These are phyloP conservation scores for Xylaria arbuscula DNA, from an alignment of 2,329 filamentous ascomycete species.

Conservation along the genomic window DNA sequence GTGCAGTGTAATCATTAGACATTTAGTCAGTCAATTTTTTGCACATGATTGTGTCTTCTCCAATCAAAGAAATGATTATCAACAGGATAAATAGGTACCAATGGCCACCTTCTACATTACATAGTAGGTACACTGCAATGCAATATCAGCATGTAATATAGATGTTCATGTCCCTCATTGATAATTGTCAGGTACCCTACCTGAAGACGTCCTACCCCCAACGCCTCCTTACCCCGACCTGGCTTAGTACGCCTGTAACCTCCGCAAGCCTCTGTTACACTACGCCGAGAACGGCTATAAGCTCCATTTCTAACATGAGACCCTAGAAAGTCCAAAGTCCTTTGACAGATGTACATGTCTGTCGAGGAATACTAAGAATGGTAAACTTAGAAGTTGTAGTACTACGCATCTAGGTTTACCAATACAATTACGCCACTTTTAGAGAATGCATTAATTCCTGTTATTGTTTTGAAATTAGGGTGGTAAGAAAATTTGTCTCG, in stretches of 20 bases:
- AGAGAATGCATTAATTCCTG: neutral
- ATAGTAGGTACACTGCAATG: neutral
- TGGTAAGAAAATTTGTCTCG: neutral
- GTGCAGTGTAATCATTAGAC: too few species aligned
- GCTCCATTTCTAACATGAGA: slow-evolving; percentile 2
- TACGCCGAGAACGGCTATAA: slow-evolving; percentile 8
- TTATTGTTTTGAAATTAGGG: neutral
- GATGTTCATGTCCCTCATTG: neutral
- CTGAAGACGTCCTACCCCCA: neutral
- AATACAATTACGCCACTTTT: neutral
- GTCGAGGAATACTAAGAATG: neutral
- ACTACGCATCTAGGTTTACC: neutral
- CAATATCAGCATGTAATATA: neutral
- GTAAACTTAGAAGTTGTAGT: neutral
- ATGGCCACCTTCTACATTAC: neutral
- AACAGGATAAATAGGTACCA: neutral
- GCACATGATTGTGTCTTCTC: too few species aligned
- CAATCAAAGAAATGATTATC: neutral
- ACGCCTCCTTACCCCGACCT: slow-evolving; percentile 3
- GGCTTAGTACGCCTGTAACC: slow-evolving; percentile 1
- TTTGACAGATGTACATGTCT: neutral
- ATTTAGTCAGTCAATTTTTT: too few species aligned
- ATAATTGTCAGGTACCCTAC: neutral
- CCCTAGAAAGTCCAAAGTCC: neutral
- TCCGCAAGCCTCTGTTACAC: slow-evolving; percentile 1